These are phyloP conservation scores for Xylaria sp. DNA, from an alignment of 2,329 filamentous ascomycete species.

Conservation along the genomic window DNA sequence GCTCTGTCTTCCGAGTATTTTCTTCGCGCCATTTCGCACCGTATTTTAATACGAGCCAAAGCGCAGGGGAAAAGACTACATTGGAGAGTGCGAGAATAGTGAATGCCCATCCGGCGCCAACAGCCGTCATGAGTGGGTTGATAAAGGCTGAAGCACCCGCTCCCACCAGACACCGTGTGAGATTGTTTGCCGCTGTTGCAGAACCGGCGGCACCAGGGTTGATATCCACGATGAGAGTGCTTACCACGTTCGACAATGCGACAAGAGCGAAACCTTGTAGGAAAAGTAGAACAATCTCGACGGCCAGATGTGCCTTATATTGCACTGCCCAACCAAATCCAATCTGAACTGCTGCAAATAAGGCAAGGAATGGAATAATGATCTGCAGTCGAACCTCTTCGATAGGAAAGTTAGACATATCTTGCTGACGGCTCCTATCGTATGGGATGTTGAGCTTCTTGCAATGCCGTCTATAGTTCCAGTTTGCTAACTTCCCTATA, in stretches of 20 bases:
- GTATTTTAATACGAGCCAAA: slow-evolving; percentile 49
- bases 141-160: slow-evolving; percentile 57
- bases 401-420: slow-evolving; percentile 50
- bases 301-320: slow-evolving; percentile 49
- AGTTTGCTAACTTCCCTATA: slow-evolving; percentile 65
- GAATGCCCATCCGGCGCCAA: slow-evolving; percentile 58
- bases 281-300: slow-evolving; percentile 52
- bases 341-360: slow-evolving; percentile 55
- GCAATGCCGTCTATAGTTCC: slow-evolving; percentile 69
- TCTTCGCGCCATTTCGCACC: slow-evolving; percentile 47
- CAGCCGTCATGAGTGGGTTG: slow-evolving; percentile 54
- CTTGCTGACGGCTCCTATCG: slow-evolving; percentile 57
- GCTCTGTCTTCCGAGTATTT: slow-evolving; percentile 22
- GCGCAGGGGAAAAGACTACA: slow-evolving; percentile 47
- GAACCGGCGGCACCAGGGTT: slow-evolving; percentile 55
- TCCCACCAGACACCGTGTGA: slow-evolving; percentile 57
- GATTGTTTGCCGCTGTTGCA: slow-evolving; percentile 59
- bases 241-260: slow-evolving; percentile 56
- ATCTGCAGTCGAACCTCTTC: slow-evolving; percentile 52
- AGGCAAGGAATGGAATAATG: slow-evolving; percentile 54
- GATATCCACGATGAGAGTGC: slow-evolving; percentile 58
- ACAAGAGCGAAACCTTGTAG: slow-evolving; percentile 52
- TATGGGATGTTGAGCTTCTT: slow-evolving; percentile 60
- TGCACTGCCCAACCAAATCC: slow-evolving; percentile 54
- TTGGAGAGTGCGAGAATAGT: slow-evolving; percentile 52